Conservation (phyloP, 345 rosid species). For the Erucastrum elatum region DNA sequence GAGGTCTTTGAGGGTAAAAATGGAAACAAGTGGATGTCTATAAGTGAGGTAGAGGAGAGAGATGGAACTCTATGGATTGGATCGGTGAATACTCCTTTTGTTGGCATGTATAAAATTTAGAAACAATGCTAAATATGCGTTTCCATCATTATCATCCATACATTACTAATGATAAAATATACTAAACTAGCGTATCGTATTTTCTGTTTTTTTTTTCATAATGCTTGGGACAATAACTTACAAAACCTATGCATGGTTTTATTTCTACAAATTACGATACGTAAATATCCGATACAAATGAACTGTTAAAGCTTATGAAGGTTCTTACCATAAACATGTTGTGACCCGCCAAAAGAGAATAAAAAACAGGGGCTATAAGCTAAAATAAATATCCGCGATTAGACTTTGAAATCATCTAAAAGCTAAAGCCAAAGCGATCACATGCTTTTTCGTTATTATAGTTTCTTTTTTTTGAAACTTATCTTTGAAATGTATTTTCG, state of each 20-base stretch:
- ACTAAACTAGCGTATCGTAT: too few relatives aligned
- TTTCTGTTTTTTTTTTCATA: background rate
- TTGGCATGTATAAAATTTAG: slow-evolving; percentile 40
- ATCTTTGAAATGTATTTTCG: too few relatives aligned
- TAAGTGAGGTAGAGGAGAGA: slow-evolving; percentile 65
- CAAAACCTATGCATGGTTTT: background rate
- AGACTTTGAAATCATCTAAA: background rate
- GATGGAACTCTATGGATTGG: slow-evolving; percentile 68
- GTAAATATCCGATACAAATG: background rate
- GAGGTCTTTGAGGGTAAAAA: slow-evolving; percentile 46
- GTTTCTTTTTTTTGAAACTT: too few relatives aligned
- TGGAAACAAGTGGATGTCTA: slow-evolving; percentile 42
- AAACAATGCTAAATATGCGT: background rate
- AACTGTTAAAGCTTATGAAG: too few relatives aligned
- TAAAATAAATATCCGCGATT: too few relatives aligned
- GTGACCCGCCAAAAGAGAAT: background rate
- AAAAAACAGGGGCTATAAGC: background rate
- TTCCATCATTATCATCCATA: background rate
- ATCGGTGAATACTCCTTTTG: slow-evolving; percentile 53
- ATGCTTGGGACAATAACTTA: background rate
- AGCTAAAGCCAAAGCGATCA: background rate
- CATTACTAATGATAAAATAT: background rate
- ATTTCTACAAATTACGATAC: background rate
- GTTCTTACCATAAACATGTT: background rate
- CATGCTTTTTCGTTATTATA: background rate